These are phyloP conservation scores for Fonsecaea monophora DNA, from an alignment of 2,329 filamentous ascomycete genomes.

Conservation along the genomic window DNA sequence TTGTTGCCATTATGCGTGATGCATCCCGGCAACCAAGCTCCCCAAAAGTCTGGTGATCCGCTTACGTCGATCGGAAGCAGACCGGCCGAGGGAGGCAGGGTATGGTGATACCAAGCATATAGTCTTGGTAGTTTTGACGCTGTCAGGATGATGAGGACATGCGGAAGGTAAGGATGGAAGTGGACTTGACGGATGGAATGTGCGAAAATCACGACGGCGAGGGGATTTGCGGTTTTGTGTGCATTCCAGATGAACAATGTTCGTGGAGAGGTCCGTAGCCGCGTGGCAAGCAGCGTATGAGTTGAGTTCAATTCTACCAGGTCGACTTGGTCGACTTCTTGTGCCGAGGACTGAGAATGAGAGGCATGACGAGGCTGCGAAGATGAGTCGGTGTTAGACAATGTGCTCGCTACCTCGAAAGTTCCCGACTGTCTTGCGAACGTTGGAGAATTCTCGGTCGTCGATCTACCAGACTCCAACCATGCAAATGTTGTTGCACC, in stretches of 20 bases:
- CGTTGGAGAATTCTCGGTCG: background rate
- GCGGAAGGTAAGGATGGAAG: conserved; percentile 32
- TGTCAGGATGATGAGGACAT: conserved; percentile 36
- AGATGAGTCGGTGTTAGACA: conserved; percentile 2
- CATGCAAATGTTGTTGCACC: conserved; percentile 33
- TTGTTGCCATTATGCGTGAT: background rate
- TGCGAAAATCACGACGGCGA: conserved; percentile 29
- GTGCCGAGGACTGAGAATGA: background rate
- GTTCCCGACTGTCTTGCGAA: conserved; percentile 30
- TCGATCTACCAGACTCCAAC: conserved; percentile 28
- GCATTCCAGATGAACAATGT: conserved; percentile 35
- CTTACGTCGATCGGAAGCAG: conserved; percentile 19
- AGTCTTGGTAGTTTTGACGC: conserved; percentile 19
- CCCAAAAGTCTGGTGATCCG: conserved; percentile 24
- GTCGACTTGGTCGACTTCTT: conserved; percentile 16
- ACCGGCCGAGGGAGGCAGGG: conserved; percentile 20
- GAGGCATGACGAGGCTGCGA: conserved; percentile 4
- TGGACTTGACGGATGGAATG: conserved; percentile 30
- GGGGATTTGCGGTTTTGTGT: conserved; percentile 5
- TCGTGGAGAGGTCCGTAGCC: conserved; percentile 24
- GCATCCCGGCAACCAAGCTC: conserved; percentile 28
- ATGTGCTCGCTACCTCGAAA: conserved; percentile 23
- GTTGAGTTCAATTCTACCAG: conserved; percentile 29
- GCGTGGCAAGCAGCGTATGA: conserved; percentile 32
- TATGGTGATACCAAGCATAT: conserved; percentile 33